Conservation (phyloP, 805 yeast species). For the Ogataea pini region DNA sequence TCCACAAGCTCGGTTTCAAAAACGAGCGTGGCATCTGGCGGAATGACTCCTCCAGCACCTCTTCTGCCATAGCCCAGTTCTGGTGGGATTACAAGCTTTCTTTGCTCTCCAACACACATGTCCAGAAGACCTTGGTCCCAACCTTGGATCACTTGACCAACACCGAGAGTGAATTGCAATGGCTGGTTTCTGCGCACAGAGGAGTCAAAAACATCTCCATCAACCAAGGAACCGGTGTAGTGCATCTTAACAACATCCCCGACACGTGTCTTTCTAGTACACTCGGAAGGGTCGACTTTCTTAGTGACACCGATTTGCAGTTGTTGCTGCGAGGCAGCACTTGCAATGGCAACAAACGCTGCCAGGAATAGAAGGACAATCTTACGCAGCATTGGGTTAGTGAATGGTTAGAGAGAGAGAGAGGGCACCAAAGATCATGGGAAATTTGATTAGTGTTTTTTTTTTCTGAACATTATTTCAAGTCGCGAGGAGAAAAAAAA, state of each 20-base stretch:
- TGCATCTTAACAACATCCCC: slow-evolving; percentile 79
- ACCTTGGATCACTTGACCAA: slow-evolving; percentile 79
- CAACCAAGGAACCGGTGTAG: slow-evolving; percentile 69
- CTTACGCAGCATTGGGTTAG: background rate
- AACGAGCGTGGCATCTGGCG: slow-evolving; percentile 70
- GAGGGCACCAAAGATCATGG: too few relatives aligned
- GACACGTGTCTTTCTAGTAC: slow-evolving; percentile 54
- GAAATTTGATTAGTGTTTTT: slow-evolving; percentile 1
- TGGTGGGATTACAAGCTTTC: slow-evolving; percentile 79
- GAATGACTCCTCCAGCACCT: slow-evolving; percentile 71
- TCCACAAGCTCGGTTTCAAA: slow-evolving; percentile 67
- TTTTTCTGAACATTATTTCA: background rate
- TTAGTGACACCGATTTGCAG: slow-evolving; percentile 44
- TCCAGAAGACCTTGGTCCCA: slow-evolving; percentile 86
- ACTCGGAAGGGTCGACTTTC: slow-evolving; percentile 50
- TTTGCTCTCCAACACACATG: slow-evolving; percentile 88
- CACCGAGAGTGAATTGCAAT: slow-evolving; percentile 69
- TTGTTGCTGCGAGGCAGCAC: slow-evolving; percentile 4
- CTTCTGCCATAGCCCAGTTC: slow-evolving; percentile 73
- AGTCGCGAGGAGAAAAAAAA: too few relatives aligned
- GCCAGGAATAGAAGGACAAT: background rate
- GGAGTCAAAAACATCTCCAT: slow-evolving; percentile 75
- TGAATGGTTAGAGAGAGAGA: background rate
- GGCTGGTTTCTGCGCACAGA: slow-evolving; percentile 68
- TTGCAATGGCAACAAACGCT: background rate